Evolutionary conservation across 208 protist species (phyloP), one percentile per base, ranked within the genome.

Genomic region (Trypanosoma vivax): DNA sequence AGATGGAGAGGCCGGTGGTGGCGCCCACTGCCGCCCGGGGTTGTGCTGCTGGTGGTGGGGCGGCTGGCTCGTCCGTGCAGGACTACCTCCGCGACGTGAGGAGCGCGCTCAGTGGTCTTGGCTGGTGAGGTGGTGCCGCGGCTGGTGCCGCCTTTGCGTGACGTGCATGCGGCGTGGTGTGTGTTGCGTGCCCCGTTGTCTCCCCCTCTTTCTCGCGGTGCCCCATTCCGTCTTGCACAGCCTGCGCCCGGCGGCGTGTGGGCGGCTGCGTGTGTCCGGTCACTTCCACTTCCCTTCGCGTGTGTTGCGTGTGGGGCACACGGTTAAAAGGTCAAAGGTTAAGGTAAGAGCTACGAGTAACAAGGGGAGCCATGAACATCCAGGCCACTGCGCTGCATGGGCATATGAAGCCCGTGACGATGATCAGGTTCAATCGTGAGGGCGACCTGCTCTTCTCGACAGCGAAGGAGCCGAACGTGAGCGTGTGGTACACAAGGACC

Each of bases 381-480:
- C 57, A 79, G 30, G 81, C 80, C 51, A 49, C 90, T 33, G 72
- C 83, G 35, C 76, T 96, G 11, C 83, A 92, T 54, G 91, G 84
- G 47, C 88, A 95, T 65, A 95, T 83, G 72, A 91, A 93, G 71
- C 70, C 75, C 41, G 85, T 96, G 27, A 87, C 83, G 31, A 83
- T 89, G 71, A 65, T 99, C 41, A 86, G 96, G 71, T 99, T 97
- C 75, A 99, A 98, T 79, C 64, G 76, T 55, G 97, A 99, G 28
- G 97, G 98, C 45, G 98, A 99, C 65, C 73, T 99, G 9, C 70
- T 99, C 21, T 99, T 99, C 68, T 95, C 94, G 18, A 79, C 85
- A 23, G 79, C 88, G 25, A 97, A 96, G 64, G 97, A 99, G 65
- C 80, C 83, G 21, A 70, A 79, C 29, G 83, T 88, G 25, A 86